Evolutionary conservation across 208 protist species (phyloP), one percentile per base, ranked within the genome.

Genomic region (Endotrypanum monterogeii): DNA sequence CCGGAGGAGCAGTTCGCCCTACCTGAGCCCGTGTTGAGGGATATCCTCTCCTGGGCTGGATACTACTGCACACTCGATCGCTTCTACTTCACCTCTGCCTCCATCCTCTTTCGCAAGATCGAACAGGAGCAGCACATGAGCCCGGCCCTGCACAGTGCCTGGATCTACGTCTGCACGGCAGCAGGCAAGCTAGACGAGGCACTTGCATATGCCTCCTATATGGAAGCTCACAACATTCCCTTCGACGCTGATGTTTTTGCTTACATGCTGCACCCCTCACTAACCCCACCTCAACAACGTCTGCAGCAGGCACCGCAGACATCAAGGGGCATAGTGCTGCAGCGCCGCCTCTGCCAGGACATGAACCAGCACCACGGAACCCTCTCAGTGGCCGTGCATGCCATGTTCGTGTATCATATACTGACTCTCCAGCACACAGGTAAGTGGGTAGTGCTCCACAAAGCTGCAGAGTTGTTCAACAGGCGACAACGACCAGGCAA

Each of bases 1-100:
- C 93, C 93, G 14, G 88, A 96, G 83, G 85, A 90, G 67, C 93
- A 97, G 80, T 97, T 97, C 66, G 83, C 83, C 48, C 76, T 97
- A 20, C 63, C 82, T 1, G 68, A 83, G 7, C 32, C 52, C 2
- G 41, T 94, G 5, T 72, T 94, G 37, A 77, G 84, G 35, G 70
- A 73, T 46, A 35, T 97, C 61, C 78, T 97, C 48, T 90, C 87
- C 72, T 83, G 75, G 62, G 84, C 87, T 14, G 90, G 91, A 8
- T 87, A 92, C 70, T 75, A 89, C 56, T 93, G 89, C 72, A 89
- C 84, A 28, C 57, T 88, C 9, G 93, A 97, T 74, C 70, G 35
- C 39, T 73, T 90, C 60, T 97, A 95, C 82, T 94, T 94, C 76
- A 86, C 87, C 25, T 85, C 83, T 46, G 88, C 84, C 14, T 71